Evolutionary conservation across 2,329 filamentous ascomycete species (phyloP), one percentile per base, ranked within the genome.

Genomic region (Arthroderma sp.): DNA sequence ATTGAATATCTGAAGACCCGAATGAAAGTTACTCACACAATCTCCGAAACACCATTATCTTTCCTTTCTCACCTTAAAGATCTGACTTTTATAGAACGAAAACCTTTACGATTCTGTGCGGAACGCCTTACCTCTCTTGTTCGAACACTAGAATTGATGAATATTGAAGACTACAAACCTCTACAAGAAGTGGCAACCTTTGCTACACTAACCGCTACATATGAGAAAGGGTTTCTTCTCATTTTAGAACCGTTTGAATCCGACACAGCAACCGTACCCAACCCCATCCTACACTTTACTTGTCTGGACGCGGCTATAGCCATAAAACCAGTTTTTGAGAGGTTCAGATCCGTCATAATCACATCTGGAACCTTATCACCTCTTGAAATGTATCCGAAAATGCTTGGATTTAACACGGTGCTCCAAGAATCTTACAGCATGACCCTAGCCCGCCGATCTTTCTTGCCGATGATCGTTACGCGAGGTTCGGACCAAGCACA

Each of bases 171-270:
- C 61, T 98, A 93, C 59, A 88, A 95, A 55, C 85, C 91, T 4
- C 72, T 98, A 1, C 91, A 98, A 68, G 89, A 98, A 67, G 89
- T 98, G 5, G 93, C 93, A 15, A 95, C 87, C 0, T 98, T 98
- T 64, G 91, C 91, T 6, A 98, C 91, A 0, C 73, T 98, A 0
- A 86, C 94, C 22, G 86, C 91, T 31, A 98, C 91, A 0, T 98
- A 98, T 58, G 91, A 98, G 54, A 94, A 87, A 51, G 91, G 91
- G 0, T 98, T 98, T 55, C 70, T 95, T 4, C 75, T 98, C 30
- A 98, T 98, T 40, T 73, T 96, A n/a, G 91, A 98, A 57, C 93
- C 91, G 0, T 98, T 85, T 58, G 91, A 98, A 65, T 94, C 88
- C 0, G 89, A 95, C 53, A 87, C 85, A 9, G 89, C 91, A 28